Evolutionary conservation across 805 yeast species (phyloP).

Genomic region (Spathaspora boniae): DNA sequence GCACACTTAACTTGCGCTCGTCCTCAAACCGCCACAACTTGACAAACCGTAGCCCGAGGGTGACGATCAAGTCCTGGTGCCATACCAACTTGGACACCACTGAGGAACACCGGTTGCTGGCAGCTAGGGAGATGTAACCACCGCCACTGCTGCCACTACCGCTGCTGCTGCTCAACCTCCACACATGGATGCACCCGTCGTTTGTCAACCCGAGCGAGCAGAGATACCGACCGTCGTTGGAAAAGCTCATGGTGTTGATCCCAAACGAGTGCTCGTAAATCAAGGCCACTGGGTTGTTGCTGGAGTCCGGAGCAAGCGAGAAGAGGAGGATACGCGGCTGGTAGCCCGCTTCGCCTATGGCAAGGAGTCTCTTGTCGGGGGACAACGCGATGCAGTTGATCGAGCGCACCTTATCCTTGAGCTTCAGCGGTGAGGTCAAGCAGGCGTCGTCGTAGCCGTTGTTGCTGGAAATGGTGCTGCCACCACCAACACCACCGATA

Average conservation of each 20-base stretch:
- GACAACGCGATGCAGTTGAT: slow-evolving; percentile 58
- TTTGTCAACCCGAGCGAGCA: slow-evolving; percentile 65
- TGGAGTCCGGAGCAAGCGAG: slow-evolving; percentile 50
- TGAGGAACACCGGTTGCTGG: slow-evolving; percentile 63
- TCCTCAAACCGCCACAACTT: slow-evolving; percentile 55
- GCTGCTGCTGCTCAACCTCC: slow-evolving; percentile 38
- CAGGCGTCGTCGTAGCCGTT: slow-evolving; percentile 1
- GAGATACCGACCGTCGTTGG: slow-evolving; percentile 53
- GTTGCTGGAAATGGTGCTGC: slow-evolving; percentile 9
- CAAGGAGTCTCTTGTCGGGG: slow-evolving; percentile 50
- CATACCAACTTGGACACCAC: slow-evolving; percentile 54
- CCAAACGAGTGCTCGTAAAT: slow-evolving; percentile 68
- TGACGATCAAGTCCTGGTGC: slow-evolving; percentile 48
- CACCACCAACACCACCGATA: too few relatives aligned
- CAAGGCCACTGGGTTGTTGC: slow-evolving; percentile 47
- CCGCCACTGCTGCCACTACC: neutral
- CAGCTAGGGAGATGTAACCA: slow-evolving; percentile 27
- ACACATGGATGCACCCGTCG: slow-evolving; percentile 65
- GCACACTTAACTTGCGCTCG: slow-evolving; percentile 19
- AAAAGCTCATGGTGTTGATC: slow-evolving; percentile 50
- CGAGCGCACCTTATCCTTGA: slow-evolving; percentile 44
- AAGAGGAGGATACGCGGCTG: slow-evolving; percentile 62
- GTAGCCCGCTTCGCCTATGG: slow-evolving; percentile 70
- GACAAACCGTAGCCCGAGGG: slow-evolving; percentile 59
- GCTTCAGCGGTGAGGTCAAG: slow-evolving; percentile 19